Evolutionary conservation across 1,284 basidiomycete genomes (phyloP).

Genomic region (Apiotrichum gamsii): DNA sequence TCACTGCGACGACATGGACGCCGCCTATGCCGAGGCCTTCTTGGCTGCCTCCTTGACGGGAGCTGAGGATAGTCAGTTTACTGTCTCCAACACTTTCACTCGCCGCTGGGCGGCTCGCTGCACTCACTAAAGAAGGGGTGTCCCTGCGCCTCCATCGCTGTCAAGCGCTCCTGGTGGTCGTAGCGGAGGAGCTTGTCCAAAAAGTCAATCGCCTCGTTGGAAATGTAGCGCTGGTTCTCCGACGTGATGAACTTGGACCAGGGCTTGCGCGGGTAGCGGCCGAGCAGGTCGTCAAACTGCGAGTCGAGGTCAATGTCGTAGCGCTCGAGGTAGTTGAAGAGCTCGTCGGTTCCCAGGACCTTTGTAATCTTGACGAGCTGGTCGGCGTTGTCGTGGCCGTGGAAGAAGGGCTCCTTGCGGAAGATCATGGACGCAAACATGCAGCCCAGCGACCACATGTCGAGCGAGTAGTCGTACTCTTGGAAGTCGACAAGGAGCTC

Average conservation of each 20-base stretch:
- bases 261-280: slow-evolving; percentile 85
- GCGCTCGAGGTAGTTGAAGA: slow-evolving; percentile 78
- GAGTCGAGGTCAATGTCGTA: slow-evolving; percentile 89
- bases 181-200: slow-evolving; percentile 93
- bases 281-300: slow-evolving; percentile 83
- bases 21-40: slow-evolving; percentile 2
- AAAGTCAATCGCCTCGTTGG: slow-evolving; percentile 96
- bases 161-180: slow-evolving; percentile 91
- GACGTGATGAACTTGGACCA: slow-evolving; percentile 88
- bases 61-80: slow-evolving; percentile 2
- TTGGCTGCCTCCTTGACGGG: slow-evolving; percentile 17
- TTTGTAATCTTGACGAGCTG: slow-evolving; percentile 98
- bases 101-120: background rate
- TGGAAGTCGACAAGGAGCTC: slow-evolving; percentile 97
- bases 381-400: slow-evolving; percentile 98
- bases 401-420: slow-evolving; percentile 99
- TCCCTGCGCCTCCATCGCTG: slow-evolving; percentile 80
- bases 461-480: slow-evolving; percentile 92
- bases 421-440: slow-evolving; percentile 99
- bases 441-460: slow-evolving; percentile 98
- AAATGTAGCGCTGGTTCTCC: slow-evolving; percentile 94
- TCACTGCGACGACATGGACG: background rate
- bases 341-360: slow-evolving; percentile 91
- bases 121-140: slow-evolving; percentile 79
- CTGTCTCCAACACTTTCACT: no score